phyloP scores from a whole-genome alignment of 208 protist genomes.

The Blastocrithidia nonstop region DNA sequence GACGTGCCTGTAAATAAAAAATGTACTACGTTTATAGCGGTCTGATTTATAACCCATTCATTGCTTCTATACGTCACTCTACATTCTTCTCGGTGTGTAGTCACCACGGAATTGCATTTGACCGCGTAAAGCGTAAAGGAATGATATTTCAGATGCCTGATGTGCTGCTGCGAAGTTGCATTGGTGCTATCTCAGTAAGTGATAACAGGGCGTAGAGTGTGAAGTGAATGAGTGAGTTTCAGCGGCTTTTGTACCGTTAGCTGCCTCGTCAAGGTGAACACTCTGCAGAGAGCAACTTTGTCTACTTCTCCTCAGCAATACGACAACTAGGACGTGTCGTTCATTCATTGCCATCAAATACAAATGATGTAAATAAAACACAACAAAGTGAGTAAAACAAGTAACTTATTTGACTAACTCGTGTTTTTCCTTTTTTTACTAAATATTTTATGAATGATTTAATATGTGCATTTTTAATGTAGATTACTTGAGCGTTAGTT shows the following conservation, averaged over 20 bases:
- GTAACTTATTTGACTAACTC: background rate
- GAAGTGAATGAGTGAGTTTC: conserved; percentile 49
- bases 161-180: conserved; percentile 55
- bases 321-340: conserved; percentile 33
- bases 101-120: conserved; percentile 49
- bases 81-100: conserved; percentile 77
- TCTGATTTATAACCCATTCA: conserved; percentile 78
- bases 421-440: background rate
- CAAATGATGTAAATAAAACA: background rate
- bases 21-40: conserved; percentile 79
- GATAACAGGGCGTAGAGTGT: conserved; percentile 15
- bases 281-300: conserved; percentile 73
- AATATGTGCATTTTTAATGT: background rate
- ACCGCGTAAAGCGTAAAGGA: conserved; percentile 24
- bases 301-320: conserved; percentile 65
- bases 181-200: conserved; percentile 68
- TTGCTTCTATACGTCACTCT: conserved; percentile 58
- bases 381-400: background rate
- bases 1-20: too few species aligned
- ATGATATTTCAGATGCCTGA: conserved; percentile 81
- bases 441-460: background rate
- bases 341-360: background rate
- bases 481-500: too few species aligned
- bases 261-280: conserved; percentile 78
- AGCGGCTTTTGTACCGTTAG: conserved; percentile 64